Conservation (phyloP, 345 rosid genomes). For the Rhodamnia rubescens region DNA sequence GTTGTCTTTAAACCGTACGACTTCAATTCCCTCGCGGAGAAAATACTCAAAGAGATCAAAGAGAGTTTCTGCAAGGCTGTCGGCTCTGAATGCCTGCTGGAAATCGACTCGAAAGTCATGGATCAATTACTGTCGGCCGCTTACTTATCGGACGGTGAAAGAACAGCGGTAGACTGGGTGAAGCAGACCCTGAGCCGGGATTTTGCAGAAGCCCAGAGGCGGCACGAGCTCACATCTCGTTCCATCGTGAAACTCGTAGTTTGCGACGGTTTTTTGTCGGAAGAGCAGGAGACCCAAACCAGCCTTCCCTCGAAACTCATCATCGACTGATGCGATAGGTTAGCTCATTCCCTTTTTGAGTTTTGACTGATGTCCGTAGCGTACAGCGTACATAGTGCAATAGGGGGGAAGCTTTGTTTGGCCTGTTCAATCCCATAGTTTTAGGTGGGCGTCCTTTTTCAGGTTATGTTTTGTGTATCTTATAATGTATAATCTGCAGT, state of each 20-base stretch:
- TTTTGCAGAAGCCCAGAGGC: constrained; percentile 24
- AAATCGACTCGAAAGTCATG: constrained; percentile 38
- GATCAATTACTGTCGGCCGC: constrained; percentile 41
- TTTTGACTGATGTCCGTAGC: not conserved
- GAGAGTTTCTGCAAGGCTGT: constrained; percentile 21
- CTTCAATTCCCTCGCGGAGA: constrained; percentile 38
- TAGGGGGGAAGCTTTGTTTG: not conserved
- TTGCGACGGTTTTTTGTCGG: constrained; percentile 1
- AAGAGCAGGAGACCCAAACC: constrained; percentile 5
- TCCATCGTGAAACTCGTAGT: constrained; percentile 32
- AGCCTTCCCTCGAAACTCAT: constrained; percentile 19
- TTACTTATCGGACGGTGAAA: constrained; percentile 23
- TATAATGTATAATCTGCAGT: not conserved
- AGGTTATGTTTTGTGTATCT: not conserved
- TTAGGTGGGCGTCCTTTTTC: not conserved
- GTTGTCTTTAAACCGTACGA: constrained; percentile 50
- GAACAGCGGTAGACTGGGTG: constrained; percentile 32
- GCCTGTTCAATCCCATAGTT: not conserved
- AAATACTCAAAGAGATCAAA: constrained; percentile 13
- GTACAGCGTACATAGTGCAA: not conserved
- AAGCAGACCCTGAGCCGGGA: constrained; percentile 26
- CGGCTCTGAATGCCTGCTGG: constrained; percentile 21
- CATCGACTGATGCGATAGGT: constrained; percentile 2
- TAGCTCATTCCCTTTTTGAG: constrained; percentile 3
- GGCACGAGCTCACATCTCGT: constrained; percentile 20